Evolutionary conservation across 106 monocot species (phyloP).

Genomic region (Iris macrosiphon): DNA sequence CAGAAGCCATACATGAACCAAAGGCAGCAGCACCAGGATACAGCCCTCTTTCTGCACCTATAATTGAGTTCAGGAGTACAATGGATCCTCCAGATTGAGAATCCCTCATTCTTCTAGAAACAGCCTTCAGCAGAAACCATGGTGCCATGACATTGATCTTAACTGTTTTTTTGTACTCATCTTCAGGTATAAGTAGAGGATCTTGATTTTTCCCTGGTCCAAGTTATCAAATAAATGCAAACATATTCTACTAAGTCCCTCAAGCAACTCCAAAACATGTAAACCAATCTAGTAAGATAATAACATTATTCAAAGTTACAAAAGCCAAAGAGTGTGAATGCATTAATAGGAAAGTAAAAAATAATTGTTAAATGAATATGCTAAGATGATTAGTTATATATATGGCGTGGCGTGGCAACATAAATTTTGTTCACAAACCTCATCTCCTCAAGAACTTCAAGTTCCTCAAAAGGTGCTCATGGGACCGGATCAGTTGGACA

Average conservation of each 20-base stretch:
- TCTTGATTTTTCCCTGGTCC: constrained; percentile 67
- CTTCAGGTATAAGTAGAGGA: constrained; percentile 42
- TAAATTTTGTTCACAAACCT: no score
- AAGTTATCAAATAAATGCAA: not conserved
- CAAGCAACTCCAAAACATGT: not conserved
- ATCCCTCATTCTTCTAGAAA: constrained; percentile 72
- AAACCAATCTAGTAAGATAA: not conserved
- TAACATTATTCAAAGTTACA: not conserved
- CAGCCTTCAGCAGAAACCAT: constrained; percentile 82
- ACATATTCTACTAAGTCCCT: not conserved
- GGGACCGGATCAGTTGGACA: no score
- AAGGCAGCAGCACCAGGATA: constrained; percentile 78
- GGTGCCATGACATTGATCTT: constrained; percentile 81
- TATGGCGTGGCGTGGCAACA: no score
- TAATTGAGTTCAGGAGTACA: constrained; percentile 63
- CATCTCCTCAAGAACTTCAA: no score
- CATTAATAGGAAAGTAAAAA: not conserved
- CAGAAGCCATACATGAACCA: constrained; percentile 66
- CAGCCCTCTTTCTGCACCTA: constrained; percentile 85
- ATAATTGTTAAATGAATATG: no score
- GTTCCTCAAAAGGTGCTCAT: no score
- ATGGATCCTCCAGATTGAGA: constrained; percentile 62
- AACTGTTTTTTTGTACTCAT: constrained; percentile 63
- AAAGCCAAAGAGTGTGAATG: not conserved
- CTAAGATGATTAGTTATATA: no score